Percentiles rank a stretch among this genome's conserved stretches.
Conservation (phyloP, 768 basidiomycete species). For the Auriscalpium vulgare region DNA sequence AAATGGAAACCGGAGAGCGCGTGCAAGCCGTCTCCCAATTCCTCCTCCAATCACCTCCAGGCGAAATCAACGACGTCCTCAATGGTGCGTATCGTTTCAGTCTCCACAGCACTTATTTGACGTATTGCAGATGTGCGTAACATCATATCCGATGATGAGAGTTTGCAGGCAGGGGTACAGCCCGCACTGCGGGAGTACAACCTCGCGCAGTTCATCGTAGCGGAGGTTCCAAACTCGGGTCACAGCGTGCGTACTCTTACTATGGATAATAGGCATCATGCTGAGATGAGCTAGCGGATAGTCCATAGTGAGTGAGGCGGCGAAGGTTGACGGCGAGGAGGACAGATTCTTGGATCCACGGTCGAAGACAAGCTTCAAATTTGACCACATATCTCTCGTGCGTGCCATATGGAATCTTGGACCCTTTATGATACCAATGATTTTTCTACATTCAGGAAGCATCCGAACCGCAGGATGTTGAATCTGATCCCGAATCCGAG, state of each 20-base stretch:
- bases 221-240: constrained; percentile 68
- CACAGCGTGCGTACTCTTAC: constrained; percentile 54
- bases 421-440: background rate
- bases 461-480: constrained; percentile 58
- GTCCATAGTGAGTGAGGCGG: constrained; percentile 78
- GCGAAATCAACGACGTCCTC: constrained; percentile 94
- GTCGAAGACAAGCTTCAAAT: constrained; percentile 67
- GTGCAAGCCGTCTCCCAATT: constrained; percentile 70
- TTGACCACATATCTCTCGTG: constrained; percentile 83
- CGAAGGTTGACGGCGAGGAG: constrained; percentile 43
- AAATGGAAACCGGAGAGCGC: constrained; percentile 56
- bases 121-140: constrained; percentile 67
- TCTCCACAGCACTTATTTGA: background rate
- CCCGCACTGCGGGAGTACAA: constrained; percentile 83
- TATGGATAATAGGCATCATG: background rate
- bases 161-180: constrained; percentile 69
- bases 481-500: constrained; percentile 59
- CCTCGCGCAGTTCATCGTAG: constrained; percentile 77
- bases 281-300: constrained; percentile 21
- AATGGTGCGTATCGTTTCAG: constrained; percentile 46
- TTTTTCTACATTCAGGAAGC: constrained; percentile 49
- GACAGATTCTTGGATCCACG: constrained; percentile 82
- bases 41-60: constrained; percentile 86
- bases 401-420: constrained; percentile 20
- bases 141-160: constrained; percentile 81